These are phyloP conservation scores for Mortierella sp. DNA, from an alignment of 371 early-diverging fungal genomes.

Conservation along the genomic window DNA sequence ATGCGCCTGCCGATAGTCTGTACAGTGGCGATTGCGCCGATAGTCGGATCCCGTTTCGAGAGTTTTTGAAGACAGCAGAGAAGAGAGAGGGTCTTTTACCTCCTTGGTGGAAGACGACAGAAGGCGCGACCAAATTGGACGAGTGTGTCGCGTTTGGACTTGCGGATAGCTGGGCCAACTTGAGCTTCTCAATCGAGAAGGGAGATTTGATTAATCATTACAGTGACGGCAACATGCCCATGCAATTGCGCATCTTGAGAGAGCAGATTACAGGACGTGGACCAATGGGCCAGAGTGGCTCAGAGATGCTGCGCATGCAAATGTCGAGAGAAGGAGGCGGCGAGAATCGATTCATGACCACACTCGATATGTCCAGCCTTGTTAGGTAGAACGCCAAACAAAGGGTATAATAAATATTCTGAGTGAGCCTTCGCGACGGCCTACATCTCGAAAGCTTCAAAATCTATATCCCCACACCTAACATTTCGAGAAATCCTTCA, in stretches of 20 bases:
- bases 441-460: too few species aligned
- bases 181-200: slow-evolving; percentile 5
- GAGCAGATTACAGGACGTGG: slow-evolving; percentile 24
- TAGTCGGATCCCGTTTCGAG: slow-evolving; percentile 5
- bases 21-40: slow-evolving; percentile 13
- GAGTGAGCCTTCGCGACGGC: too few species aligned
- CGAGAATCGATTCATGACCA: not conserved
- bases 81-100: slow-evolving; percentile 9
- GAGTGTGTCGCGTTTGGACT: slow-evolving; percentile 11
- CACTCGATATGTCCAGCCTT: too few species aligned
- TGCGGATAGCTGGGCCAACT: slow-evolving; percentile 18
- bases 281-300: slow-evolving; percentile 14
- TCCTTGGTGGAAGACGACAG: slow-evolving; percentile 12
- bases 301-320: slow-evolving; percentile 6
- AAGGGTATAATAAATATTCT: too few species aligned
- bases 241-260: slow-evolving; percentile 14
- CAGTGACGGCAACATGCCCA: slow-evolving; percentile 8
- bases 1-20: slow-evolving; percentile 10
- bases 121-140: slow-evolving; percentile 5
- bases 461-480: too few species aligned
- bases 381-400: too few species aligned
- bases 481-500: too few species aligned
- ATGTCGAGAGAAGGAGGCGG: not conserved
- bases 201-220: slow-evolving; percentile 13
- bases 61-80: slow-evolving; percentile 4